Base-by-base conservation (phyloP, 257 asterid species). In the Solanum verrucosum region DNA sequence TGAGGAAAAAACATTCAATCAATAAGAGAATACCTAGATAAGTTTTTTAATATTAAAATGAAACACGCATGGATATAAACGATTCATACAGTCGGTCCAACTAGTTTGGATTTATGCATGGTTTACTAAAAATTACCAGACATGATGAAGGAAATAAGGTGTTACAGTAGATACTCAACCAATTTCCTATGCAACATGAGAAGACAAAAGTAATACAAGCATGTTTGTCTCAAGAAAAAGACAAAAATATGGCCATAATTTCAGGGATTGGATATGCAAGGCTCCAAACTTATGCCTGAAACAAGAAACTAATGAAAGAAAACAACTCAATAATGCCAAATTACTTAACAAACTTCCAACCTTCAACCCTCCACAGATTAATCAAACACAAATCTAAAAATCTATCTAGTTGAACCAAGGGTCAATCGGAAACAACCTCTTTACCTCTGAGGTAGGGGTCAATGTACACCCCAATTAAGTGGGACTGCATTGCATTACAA, bases 221-320 rank as follows among this genome's bases (percentile, higher is more conserved):
- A 35, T n/a, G 87, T 89, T 83, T 86, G 95, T 90, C 92, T 84
- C 87, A 29, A 13, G 77, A 92, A 83, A 56, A 90, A 90, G 95
- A 93, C 95, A 93, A 93, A 92, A 63, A 4, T 29, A 79, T 29
- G 84, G 40, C 92, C 94, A 90, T 79, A 84, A 89, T 87, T 88
- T 92, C 88, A 82, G 95, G 92, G 75, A 78, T 42, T 86, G 25
- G 88, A 88, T 68, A 73, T 20, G 70, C 46, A 83, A 74, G 70
- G 91, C 86, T 20, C 70, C 85, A 81, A 81, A 79, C 37, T 78
- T 78, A 90, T 72, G 86, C 63, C 74, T 88, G 82, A 81, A 91
- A 89, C 89, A 90, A 89, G 88, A 89, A 81, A 91, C 87, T 89
- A 52, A 27, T 75, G 40, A 67, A 86, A 72, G 87, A 90, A 85